A percentile compares a stretch with the other conserved stretches of the same genome.
These are phyloP conservation scores for Jaltomata sinuosa DNA, from an alignment of 257 asterid species.

Conservation along the genomic window DNA sequence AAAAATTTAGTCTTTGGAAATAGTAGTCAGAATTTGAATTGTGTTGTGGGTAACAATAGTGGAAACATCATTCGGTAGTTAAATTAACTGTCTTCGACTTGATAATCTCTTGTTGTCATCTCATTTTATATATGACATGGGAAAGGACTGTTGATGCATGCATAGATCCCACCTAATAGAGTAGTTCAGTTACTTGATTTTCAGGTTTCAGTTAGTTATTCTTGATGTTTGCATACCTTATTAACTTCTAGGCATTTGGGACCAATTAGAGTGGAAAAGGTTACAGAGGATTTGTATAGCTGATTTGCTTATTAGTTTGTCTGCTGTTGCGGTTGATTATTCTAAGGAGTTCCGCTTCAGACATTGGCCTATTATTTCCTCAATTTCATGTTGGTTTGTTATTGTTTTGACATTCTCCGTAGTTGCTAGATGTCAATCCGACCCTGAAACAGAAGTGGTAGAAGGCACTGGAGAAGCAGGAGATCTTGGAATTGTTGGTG, in stretches of 20 bases:
- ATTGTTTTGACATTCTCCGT: conserved; percentile 2
- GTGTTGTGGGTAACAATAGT: neutral
- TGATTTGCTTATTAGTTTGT: neutral
- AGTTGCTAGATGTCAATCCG: conserved; percentile 76
- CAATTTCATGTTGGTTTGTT: neutral
- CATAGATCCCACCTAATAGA: neutral
- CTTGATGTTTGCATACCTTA: neutral
- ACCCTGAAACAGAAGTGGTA: conserved; percentile 48
- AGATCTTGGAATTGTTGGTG: conserved; percentile 83
- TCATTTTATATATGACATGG: neutral
- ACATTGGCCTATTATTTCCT: neutral
- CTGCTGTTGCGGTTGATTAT: neutral
- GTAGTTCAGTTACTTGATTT: neutral
- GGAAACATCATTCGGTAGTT: neutral
- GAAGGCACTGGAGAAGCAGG: conserved; percentile 45
- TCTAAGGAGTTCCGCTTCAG: neutral
- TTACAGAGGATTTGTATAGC: neutral
- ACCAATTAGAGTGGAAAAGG: neutral
- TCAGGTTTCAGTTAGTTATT: neutral
- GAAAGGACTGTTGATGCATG: neutral
- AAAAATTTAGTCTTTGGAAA: neutral
- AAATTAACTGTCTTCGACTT: neutral
- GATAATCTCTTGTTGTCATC: neutral
- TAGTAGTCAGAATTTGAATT: neutral
- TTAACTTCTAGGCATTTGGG: neutral